Evolutionary conservation across 1,284 basidiomycete species (phyloP), one percentile per base, ranked within the genome.

Genomic region (Ustilago loliicola): DNA sequence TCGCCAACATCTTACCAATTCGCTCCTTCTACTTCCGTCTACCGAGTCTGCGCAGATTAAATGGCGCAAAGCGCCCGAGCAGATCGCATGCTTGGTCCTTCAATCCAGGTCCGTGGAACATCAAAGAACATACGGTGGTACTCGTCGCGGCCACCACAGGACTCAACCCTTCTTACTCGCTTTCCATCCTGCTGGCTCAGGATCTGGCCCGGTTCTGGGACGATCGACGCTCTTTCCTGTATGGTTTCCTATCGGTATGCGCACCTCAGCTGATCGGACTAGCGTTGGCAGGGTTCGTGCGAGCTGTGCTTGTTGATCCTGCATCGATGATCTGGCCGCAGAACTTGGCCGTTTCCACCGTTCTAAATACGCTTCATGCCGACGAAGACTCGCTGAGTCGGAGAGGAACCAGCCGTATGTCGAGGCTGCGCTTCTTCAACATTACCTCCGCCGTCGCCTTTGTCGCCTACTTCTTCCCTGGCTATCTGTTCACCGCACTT

Each of bases 391-490:
- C 72, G 2, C 50, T 65, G 2, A 25, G 65, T 1, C 30, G 52
- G 3, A 70, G 68, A 3, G 38, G 62, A 45, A 55, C n/a, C 5
- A 32, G 52, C 88, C 80, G 91, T 96, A 83, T 61, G 66, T 48
- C 80, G 60, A 23, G 66, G 47, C 58, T 70, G 32, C 54, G 66
- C 9, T 80, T 80, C 63, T 86, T 84, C 57, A 52, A 61, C 38
- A 36, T 78, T 19, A 61, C 63, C 0, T 79, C 83, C 15, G 21
- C 62, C 1, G 23, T 63, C n/a, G 75, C 83, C 4, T 97, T 95
- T 88, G 94, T 96, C 86, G 97, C 91, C 87, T 96, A 92, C 87
- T 81, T 80, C 38, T 68, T 86, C 50, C 83, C 83, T 1, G 79
- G 79, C 32, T 85, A 80, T 54, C 66, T 86, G 15, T 81, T 84